Evolutionary conservation across 805 yeast species (phyloP).

Genomic region (Schwanniomyces yamadae): DNA sequence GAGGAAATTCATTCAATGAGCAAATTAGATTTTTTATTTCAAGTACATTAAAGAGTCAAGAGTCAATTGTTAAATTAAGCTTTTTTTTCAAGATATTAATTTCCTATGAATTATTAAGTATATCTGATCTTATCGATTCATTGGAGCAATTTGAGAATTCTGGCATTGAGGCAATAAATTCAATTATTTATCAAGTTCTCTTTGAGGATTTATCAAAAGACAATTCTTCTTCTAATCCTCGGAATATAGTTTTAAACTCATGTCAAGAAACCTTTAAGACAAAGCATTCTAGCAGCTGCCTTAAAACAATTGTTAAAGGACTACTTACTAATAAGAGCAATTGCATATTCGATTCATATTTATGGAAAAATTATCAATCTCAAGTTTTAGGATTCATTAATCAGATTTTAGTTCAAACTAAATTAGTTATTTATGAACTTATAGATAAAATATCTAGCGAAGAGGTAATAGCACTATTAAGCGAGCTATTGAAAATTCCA

Average conservation of each 20-base stretch:
- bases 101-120: constrained; percentile 11
- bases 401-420: constrained; percentile 17
- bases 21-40: constrained; percentile 8
- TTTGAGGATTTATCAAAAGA: constrained; percentile 6
- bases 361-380: constrained; percentile 5
- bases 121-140: background rate
- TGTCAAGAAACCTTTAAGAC: constrained; percentile 13
- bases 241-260: constrained; percentile 12
- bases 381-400: constrained; percentile 12
- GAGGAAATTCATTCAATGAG: constrained; percentile 7
- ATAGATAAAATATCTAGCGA: constrained; percentile 14
- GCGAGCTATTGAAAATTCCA: constrained; percentile 10
- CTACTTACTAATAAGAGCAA: constrained; percentile 7
- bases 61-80: constrained; percentile 3
- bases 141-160: background rate
- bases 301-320: constrained; percentile 12
- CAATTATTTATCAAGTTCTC: constrained; percentile 9
- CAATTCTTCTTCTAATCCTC: constrained; percentile 8
- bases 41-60: constrained; percentile 1
- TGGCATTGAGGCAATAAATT: constrained; percentile 2
- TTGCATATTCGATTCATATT: constrained; percentile 4
- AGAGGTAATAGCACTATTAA: constrained; percentile 17
- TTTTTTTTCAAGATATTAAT: constrained; percentile 16
- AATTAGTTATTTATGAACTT: constrained; percentile 21
- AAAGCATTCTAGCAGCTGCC: constrained; percentile 10